Evolutionary conservation across 2,329 filamentous ascomycete genomes (phyloP).

Genomic region (Grosmannia clavigera): DNA sequence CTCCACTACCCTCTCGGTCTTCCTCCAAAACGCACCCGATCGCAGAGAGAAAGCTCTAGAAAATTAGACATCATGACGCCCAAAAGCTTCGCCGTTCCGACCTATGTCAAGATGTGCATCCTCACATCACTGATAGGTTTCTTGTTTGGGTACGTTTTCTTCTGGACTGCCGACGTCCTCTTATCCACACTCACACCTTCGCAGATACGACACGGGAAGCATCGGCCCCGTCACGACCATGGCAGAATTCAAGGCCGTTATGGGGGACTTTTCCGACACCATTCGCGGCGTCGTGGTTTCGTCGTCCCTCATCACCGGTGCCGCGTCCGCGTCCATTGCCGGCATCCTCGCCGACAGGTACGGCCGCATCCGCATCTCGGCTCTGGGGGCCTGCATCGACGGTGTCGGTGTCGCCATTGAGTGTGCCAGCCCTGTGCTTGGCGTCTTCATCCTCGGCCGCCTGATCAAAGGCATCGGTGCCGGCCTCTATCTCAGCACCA

Average conservation of each 20-base stretch:
- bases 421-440: slow-evolving; percentile 23
- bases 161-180: no score
- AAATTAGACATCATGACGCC: neutral
- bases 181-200: neutral
- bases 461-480: slow-evolving; percentile 44
- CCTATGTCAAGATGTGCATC: neutral
- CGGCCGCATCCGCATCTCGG: slow-evolving; percentile 39
- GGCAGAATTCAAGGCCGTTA: slow-evolving; percentile 33
- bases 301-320: slow-evolving; percentile 45
- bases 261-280: slow-evolving; percentile 40
- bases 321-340: slow-evolving; percentile 45
- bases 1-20: neutral
- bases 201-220: slow-evolving; percentile 29
- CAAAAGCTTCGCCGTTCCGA: neutral
- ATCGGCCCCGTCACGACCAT: slow-evolving; percentile 50
- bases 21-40: no score
- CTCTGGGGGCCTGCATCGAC: slow-evolving; percentile 39
- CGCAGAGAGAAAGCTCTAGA: no score
- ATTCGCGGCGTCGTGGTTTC: slow-evolving; percentile 49
- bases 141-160: neutral
- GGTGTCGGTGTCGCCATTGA: slow-evolving; percentile 35
- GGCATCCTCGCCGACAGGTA: slow-evolving; percentile 40
- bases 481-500: slow-evolving; percentile 41
- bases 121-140: neutral
- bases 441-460: slow-evolving; percentile 42